These are phyloP conservation scores for Lipomyces chichibuensis DNA, from an alignment of 805 yeast genomes.

Conservation along the genomic window DNA sequence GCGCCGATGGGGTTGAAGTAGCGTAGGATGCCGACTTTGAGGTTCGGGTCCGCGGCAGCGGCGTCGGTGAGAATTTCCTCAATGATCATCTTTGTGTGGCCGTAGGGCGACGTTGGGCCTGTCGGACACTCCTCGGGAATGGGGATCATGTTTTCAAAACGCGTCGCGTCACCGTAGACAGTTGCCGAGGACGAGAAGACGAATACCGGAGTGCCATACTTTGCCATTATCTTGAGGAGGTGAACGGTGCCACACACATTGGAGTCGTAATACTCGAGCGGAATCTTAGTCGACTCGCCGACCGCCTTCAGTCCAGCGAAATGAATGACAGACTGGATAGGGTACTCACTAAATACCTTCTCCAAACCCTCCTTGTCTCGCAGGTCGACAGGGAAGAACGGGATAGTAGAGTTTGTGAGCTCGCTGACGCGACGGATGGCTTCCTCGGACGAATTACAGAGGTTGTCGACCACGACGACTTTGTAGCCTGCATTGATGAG, in stretches of 20 bases:
- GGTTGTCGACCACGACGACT: constrained; percentile 74
- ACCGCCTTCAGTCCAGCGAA: constrained; percentile 86
- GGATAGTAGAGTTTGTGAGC: constrained; percentile 51
- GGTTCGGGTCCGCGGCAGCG: constrained; percentile 46
- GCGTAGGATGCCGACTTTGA: constrained; percentile 61
- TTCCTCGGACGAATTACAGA: constrained; percentile 66
- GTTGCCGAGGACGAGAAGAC: constrained; percentile 83
- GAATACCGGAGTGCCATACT: constrained; percentile 53
- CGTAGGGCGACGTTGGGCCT: constrained; percentile 78
- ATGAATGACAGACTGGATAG: constrained; percentile 66
- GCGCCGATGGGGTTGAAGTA: constrained; percentile 88
- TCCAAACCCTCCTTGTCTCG: constrained; percentile 55
- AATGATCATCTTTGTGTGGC: constrained; percentile 67
- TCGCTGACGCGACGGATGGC: constrained; percentile 65
- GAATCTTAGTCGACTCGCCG: constrained; percentile 71
- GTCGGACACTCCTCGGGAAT: constrained; percentile 78
- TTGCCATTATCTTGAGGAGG: constrained; percentile 58
- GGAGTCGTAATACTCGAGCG: constrained; percentile 68
- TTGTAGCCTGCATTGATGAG: constrained; percentile 63
- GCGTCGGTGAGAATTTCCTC: constrained; percentile 65
- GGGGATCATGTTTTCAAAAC: constrained; percentile 72
- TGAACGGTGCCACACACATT: constrained; percentile 68
- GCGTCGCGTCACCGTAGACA: constrained; percentile 79
- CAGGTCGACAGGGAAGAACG: constrained; percentile 62
- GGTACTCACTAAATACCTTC: constrained; percentile 53